Evolutionary conservation across 139 green algal genomes (phyloP), one percentile per base, ranked within the genome.

Genomic region (Spirogloea muscicola): DNA sequence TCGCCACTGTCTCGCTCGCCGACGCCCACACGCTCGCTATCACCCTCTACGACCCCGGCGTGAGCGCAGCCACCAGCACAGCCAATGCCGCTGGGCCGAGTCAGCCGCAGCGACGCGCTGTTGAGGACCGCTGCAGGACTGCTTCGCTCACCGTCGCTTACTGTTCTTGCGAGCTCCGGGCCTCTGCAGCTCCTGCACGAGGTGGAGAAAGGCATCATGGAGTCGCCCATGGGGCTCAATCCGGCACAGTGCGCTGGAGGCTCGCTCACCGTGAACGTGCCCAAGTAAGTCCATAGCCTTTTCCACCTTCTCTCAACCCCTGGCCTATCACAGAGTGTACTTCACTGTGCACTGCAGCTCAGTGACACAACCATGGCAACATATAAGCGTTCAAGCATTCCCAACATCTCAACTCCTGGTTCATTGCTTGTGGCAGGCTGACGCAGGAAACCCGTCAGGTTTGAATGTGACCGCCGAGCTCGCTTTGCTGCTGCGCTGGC

Each of bases 211-310:
- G 62, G 62, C 25, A 61, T 71, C n/a, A 29, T 27, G 25, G 43
- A 71, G 25, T 71, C 62, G n/a, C 62, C 62, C 42, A 71, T 71
- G 62, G 62, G 62, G 1, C 25, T 71, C n/a, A 71, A 71, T 31
- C 62, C 62, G 6, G 27, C 29, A 0, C 25, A 31, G 29, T n/a
- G n/a, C 44, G 37, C 25, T 1, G 33, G 27, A 0, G 18, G n/a
- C 25, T 61, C 62, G 2, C n/a, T 60, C 25, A 60, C 37, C 44
- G 62, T 71, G 36, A 36, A 36, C 43, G 38, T 71, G 5, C 62
- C 62, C 42, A 62, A 18, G 62, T 71, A 16, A 58, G 62, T n/a
- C n/a, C n/a, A n/a, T n/a, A n/a, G n/a, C n/a, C n/a, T n/a, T n/a
- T n/a, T n/a, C n/a, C n/a, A n/a, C n/a, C n/a, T n/a, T n/a, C n/a